phyloP scores from a whole-genome alignment of 106 monocot genomes.

The Allium sativum region DNA sequence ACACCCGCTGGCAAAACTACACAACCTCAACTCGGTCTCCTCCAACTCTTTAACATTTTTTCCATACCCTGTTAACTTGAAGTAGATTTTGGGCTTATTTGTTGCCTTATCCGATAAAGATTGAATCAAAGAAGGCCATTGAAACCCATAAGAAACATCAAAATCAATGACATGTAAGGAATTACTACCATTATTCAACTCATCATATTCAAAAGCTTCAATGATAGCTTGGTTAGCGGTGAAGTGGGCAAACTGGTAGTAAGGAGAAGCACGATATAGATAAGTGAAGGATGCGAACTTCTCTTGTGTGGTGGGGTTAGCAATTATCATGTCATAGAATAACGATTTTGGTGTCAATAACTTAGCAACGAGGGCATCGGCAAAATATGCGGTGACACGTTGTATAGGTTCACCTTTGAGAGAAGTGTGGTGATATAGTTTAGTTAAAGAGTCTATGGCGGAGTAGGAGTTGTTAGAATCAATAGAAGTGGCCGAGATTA shows the following conservation, averaged over 20 bases:
- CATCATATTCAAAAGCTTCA: slow-evolving; percentile 37
- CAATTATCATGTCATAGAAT: not conserved
- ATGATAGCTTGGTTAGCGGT: slow-evolving; percentile 60
- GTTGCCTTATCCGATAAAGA: slow-evolving; percentile 48
- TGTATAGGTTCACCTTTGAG: slow-evolving; percentile 40
- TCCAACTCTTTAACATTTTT: slow-evolving; percentile 23
- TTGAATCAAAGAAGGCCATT: slow-evolving; percentile 74
- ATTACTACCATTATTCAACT: slow-evolving; percentile 10
- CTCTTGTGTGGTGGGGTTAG: slow-evolving; percentile 11
- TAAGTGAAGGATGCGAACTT: slow-evolving; percentile 36
- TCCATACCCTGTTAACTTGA: slow-evolving; percentile 38
- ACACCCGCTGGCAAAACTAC: slow-evolving; percentile 31
- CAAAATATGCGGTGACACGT: slow-evolving; percentile 39
- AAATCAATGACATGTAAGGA: slow-evolving; percentile 40
- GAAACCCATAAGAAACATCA: slow-evolving; percentile 55
- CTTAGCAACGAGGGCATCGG: slow-evolving; percentile 35
- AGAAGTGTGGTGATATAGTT: slow-evolving; percentile 34
- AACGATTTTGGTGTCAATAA: slow-evolving; percentile 7
- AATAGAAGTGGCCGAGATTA: slow-evolving; percentile 30
- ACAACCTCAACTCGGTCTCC: slow-evolving; percentile 34
- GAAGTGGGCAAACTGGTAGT: slow-evolving; percentile 56
- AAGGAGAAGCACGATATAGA: slow-evolving; percentile 40
- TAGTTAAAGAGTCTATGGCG: slow-evolving; percentile 20
- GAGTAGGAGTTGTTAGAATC: slow-evolving; percentile 12
- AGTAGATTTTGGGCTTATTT: slow-evolving; percentile 15